Evolutionary conservation across 495 filamentous ascomycete species (phyloP).

Genomic region (Cladorrhinum samala): DNA sequence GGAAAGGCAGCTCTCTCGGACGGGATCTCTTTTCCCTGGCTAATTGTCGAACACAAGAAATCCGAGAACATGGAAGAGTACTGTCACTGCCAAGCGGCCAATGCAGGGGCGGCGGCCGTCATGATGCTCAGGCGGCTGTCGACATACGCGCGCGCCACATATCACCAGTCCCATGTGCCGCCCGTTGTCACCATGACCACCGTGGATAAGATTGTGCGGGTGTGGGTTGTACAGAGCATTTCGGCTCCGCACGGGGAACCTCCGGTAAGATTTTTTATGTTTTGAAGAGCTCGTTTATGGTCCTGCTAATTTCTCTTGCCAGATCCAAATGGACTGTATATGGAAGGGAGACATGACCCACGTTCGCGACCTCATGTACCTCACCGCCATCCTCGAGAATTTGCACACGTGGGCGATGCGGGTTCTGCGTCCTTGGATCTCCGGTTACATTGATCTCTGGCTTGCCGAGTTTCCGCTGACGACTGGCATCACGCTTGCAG

Average conservation of each 20-base stretch:
- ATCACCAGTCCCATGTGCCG: neutral
- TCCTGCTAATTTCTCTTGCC: too few relatives aligned
- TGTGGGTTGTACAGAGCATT: conserved; percentile 3
- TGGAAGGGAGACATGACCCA: conserved; percentile 6
- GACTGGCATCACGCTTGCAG: too few relatives aligned
- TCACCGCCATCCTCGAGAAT: neutral
- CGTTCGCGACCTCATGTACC: conserved; percentile 1
- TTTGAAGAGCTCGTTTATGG: too few relatives aligned
- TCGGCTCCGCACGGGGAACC: too few relatives aligned
- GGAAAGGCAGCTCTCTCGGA: neutral
- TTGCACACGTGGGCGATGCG: neutral
- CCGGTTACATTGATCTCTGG: conserved; percentile 4
- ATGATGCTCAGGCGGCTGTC: conserved; percentile 4
- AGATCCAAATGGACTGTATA: conserved; percentile 2
- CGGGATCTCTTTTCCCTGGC: conserved; percentile 4
- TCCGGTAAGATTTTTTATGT: too few relatives aligned
- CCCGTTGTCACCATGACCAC: conserved; percentile 5
- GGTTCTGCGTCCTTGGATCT: conserved; percentile 1
- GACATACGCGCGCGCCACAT: neutral
- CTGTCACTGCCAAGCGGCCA: neutral
- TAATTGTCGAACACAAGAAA: conserved; percentile 3
- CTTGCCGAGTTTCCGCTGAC: too few relatives aligned
- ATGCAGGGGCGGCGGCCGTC: conserved; percentile 4
- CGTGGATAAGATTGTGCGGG: neutral
- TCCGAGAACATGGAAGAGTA: neutral